Percentiles rank a stretch among this genome's conserved stretches.
phyloP scores from a whole-genome alignment of 768 basidiomycete species.

The Kwoniella dejecticola region DNA sequence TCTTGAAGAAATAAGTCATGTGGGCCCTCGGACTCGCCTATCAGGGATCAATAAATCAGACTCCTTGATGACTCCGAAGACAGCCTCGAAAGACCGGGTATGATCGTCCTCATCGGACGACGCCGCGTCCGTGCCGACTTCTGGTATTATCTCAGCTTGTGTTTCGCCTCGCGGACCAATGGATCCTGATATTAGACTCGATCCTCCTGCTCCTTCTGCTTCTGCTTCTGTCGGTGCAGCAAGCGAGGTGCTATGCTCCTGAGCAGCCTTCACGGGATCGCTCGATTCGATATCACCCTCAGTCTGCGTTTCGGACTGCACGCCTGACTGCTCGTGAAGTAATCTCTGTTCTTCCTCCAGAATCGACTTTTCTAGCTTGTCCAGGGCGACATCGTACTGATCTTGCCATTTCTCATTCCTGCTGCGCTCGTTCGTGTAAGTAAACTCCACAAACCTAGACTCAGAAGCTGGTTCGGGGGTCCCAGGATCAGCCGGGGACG shows the following conservation, averaged over 20 bases:
- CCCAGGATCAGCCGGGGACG: neutral
- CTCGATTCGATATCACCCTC: no score
- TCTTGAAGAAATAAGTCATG: neutral
- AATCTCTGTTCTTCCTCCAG: neutral
- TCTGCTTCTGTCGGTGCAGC: no score
- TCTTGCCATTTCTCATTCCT: conserved; percentile 18
- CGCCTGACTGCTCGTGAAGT: neutral
- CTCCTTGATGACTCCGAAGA: conserved; percentile 7
- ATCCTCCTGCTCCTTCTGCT: no score
- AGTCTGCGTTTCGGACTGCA: no score
- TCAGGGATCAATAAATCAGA: conserved; percentile 15
- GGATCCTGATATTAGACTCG: no score
- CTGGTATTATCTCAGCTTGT: no score
- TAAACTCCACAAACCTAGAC: conserved; percentile 12
- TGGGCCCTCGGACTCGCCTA: conserved; percentile 11
- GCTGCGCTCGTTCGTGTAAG: neutral
- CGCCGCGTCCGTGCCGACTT: no score
- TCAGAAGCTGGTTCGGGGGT: neutral
- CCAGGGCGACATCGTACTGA: conserved; percentile 10
- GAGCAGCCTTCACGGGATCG: no score
- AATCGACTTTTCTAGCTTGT: conserved; percentile 17
- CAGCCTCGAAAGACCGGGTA: conserved; percentile 2
- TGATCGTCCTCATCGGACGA: neutral
- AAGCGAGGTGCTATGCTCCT: no score
- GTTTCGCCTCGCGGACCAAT: no score